Conservation (phyloP, 805 yeast genomes). For the Tetrapisispora phaffii region DNA sequence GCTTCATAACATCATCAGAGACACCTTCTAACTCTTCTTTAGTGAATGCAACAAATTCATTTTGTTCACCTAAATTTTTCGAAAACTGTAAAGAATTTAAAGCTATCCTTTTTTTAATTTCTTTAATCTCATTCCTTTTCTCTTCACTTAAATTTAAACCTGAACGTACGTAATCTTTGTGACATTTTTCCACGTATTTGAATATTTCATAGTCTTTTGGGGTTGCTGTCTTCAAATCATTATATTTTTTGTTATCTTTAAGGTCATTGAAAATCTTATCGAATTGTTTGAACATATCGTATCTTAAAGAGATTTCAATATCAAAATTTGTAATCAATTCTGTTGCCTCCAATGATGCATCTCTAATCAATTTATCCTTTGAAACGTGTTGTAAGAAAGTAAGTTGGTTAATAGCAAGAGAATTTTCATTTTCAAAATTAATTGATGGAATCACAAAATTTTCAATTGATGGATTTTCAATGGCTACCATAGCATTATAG, state of each 20-base stretch:
- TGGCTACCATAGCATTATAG: conserved; percentile 45
- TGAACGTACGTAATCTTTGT: conserved; percentile 49
- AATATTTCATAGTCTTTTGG: conserved; percentile 41
- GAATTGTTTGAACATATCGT: conserved; percentile 53
- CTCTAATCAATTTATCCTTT: conserved; percentile 51
- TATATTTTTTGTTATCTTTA: conserved; percentile 18
- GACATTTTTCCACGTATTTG: conserved; percentile 47
- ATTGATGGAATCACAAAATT: conserved; percentile 46
- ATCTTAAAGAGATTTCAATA: conserved; percentile 58
- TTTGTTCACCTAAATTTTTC: conserved; percentile 63
- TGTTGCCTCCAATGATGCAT: conserved; percentile 58
- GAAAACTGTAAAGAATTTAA: conserved; percentile 45
- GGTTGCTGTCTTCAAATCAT: conserved; percentile 2
- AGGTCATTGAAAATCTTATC: conserved; percentile 40
- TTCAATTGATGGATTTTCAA: conserved; percentile 44
- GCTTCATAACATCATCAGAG: conserved; percentile 52
- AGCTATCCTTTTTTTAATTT: conserved; percentile 51
- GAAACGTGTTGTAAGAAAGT: conserved; percentile 70
- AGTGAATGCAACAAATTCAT: conserved; percentile 50
- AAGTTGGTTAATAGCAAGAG: conserved; percentile 40
- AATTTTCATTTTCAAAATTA: conserved; percentile 40
- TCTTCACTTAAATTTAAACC: conserved; percentile 57
- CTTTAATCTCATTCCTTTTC: conserved; percentile 45
- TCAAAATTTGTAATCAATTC: conserved; percentile 44
- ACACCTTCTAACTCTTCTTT: conserved; percentile 63